A percentile compares a stretch with the other conserved stretches of the same genome.
These are phyloP conservation scores for Tieghemiomyces parasiticus DNA, from an alignment of 192 early-diverging fungal genomes.

Conservation along the genomic window DNA sequence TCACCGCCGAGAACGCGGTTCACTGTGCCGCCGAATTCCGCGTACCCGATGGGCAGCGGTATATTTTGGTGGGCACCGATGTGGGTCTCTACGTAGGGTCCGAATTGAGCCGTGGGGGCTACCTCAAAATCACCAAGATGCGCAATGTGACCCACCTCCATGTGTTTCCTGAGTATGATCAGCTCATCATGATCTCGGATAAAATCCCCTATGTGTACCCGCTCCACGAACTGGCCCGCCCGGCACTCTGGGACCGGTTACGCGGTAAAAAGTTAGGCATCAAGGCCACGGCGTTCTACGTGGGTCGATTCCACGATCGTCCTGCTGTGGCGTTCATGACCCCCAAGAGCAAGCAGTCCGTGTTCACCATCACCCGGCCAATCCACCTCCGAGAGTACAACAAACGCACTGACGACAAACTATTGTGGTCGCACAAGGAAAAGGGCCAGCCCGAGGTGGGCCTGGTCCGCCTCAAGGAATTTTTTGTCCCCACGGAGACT, in stretches of 20 bases:
- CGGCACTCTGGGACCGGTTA: not conserved
- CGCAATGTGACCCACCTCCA: not conserved
- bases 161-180: not conserved
- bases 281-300: not conserved
- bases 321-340: not conserved
- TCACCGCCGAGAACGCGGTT: not conserved
- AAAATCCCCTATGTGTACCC: not conserved
- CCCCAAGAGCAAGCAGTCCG: not conserved
- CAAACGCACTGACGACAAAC: not conserved
- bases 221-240: not conserved
- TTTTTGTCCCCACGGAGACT: not conserved
- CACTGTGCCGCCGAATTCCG: not conserved
- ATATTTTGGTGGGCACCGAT: not conserved
- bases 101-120: not conserved
- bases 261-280: no score
- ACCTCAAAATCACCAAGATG: not conserved
- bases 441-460: not conserved
- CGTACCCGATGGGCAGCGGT: not conserved
- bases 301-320: not conserved
- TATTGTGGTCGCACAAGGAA: not conserved
- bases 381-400: not conserved
- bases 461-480: not conserved
- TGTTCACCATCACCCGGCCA: not conserved
- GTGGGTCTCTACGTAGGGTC: constrained; percentile 2
- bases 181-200: not conserved